Percentiles rank a stretch among this genome's conserved stretches.
phyloP scores from a whole-genome alignment of 768 basidiomycete genomes.

The Tulasnella sp. region DNA sequence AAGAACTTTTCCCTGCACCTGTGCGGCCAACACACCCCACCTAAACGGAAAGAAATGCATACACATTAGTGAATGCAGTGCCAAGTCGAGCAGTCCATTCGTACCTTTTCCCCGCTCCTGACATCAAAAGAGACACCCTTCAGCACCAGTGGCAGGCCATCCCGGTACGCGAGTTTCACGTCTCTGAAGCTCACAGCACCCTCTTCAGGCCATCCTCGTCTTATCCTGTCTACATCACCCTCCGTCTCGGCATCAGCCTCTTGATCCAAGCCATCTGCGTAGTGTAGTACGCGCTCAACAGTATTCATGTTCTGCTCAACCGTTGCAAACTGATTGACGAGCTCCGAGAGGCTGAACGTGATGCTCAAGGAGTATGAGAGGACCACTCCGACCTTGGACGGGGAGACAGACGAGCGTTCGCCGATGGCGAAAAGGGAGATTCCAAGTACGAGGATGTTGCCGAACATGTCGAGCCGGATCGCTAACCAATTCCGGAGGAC shows the following conservation, averaged over 20 bases:
- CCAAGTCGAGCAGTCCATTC: too few relatives aligned
- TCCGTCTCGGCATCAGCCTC: too few relatives aligned
- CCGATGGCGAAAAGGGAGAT: slow-evolving; percentile 71
- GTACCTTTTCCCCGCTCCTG: slow-evolving; percentile 43
- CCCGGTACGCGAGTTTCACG: slow-evolving; percentile 71
- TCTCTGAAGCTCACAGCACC: slow-evolving; percentile 67
- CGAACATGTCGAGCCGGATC: slow-evolving; percentile 77
- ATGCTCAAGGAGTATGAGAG: slow-evolving; percentile 25
- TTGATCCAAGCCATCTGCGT: too few relatives aligned
- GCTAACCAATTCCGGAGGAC: slow-evolving; percentile 63
- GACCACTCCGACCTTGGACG: background rate
- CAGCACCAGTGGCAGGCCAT: slow-evolving; percentile 80
- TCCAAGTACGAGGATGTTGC: slow-evolving; percentile 37
- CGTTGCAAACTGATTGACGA: too few relatives aligned
- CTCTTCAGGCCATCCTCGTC: slow-evolving; percentile 44
- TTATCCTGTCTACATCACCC: too few relatives aligned
- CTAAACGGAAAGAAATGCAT: too few relatives aligned
- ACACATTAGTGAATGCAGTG: too few relatives aligned
- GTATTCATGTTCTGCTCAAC: slow-evolving; percentile 24
- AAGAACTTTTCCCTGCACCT: slow-evolving; percentile 13
- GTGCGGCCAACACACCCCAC: slow-evolving; percentile 1
- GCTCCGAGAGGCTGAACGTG: too few relatives aligned
- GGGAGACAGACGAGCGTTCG: background rate
- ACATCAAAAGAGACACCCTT: slow-evolving; percentile 67
- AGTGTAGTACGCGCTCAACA: slow-evolving; percentile 67